Conservation (phyloP, 495 filamentous ascomycete species). For the Aspergillus hancockii region DNA sequence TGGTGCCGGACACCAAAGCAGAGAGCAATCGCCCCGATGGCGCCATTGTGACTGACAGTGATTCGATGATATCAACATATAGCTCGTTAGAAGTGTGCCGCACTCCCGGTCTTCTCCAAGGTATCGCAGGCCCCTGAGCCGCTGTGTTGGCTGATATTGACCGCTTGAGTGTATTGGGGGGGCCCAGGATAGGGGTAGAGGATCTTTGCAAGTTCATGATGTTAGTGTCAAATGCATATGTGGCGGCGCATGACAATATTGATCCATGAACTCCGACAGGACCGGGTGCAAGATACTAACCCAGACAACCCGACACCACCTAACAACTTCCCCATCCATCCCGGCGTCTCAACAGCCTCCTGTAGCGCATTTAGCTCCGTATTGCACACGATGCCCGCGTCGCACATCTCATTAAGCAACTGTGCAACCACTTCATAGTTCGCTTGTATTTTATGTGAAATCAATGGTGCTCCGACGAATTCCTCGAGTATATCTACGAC, state of each 20-base stretch:
- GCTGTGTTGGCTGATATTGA: constrained; percentile 42
- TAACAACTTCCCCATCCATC: constrained; percentile 87
- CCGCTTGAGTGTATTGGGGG: constrained; percentile 47
- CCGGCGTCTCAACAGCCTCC: constrained; percentile 88
- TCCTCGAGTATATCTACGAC: constrained; percentile 93
- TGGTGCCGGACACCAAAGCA: constrained; percentile 86
- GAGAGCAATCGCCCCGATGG: constrained; percentile 85
- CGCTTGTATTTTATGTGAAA: constrained; percentile 80
- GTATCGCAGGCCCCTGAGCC: constrained; percentile 58
- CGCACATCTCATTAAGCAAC: constrained; percentile 92
- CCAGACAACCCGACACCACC: constrained; percentile 80
- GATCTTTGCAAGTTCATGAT: constrained; percentile 20
- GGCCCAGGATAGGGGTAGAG: constrained; percentile 46
- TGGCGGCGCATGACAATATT: not conserved
- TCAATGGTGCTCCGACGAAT: constrained; percentile 85
- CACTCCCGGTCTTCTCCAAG: constrained; percentile 90
- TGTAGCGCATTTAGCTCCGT: constrained; percentile 92
- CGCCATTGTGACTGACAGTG: constrained; percentile 80
- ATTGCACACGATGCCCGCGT: constrained; percentile 84
- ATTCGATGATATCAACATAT: constrained; percentile 95
- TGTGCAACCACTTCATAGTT: constrained; percentile 96
- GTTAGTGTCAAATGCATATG: constrained; percentile 6
- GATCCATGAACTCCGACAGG: not conserved
- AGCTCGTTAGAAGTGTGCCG: constrained; percentile 96
- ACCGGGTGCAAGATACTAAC: constrained; percentile 38